Evolutionary conservation across 2,329 filamentous ascomycete genomes (phyloP).

Genomic region (Drechslera avenae): DNA sequence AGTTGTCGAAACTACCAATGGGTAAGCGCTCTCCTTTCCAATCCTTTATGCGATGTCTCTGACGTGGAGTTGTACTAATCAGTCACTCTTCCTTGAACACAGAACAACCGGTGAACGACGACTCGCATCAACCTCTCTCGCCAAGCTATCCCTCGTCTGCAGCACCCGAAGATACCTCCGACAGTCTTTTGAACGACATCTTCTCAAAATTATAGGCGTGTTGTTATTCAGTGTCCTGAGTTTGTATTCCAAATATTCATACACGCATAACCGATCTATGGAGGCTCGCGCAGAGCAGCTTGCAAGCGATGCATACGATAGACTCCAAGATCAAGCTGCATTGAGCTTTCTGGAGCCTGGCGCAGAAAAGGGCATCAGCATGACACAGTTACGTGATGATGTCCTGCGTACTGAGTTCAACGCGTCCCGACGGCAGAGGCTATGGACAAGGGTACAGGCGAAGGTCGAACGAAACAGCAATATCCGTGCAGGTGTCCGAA

Average conservation of each 20-base stretch:
- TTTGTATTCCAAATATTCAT: conserved; percentile 68
- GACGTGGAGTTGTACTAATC: conserved; percentile 70
- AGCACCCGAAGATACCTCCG: conserved; percentile 77
- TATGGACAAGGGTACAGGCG: conserved; percentile 82
- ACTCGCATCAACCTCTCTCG: conserved; percentile 87
- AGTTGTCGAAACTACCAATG: conserved; percentile 60
- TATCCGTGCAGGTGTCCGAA: conserved; percentile 76
- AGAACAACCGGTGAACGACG: conserved; percentile 70
- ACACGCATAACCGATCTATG: conserved; percentile 67
- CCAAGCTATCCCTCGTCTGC: conserved; percentile 85
- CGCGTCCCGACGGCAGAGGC: conserved; percentile 72
- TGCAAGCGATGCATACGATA: conserved; percentile 81
- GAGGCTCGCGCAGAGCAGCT: conserved; percentile 74
- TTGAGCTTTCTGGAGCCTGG: conserved; percentile 69
- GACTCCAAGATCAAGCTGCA: conserved; percentile 81
- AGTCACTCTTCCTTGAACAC: conserved; percentile 74
- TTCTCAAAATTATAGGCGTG: conserved; percentile 73
- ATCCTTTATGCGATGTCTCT: conserved; percentile 32
- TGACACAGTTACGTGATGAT: conserved; percentile 90
- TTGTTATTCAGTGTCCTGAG: conserved; percentile 56
- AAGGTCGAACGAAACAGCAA: conserved; percentile 96
- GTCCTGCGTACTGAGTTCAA: conserved; percentile 82
- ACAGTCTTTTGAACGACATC: conserved; percentile 83
- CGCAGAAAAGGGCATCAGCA: conserved; percentile 78
- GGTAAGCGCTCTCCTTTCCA: conserved; percentile 56